Evolutionary conservation across 192 early-diverging fungal species (phyloP).

Genomic region (Linnemannia hyalina): DNA sequence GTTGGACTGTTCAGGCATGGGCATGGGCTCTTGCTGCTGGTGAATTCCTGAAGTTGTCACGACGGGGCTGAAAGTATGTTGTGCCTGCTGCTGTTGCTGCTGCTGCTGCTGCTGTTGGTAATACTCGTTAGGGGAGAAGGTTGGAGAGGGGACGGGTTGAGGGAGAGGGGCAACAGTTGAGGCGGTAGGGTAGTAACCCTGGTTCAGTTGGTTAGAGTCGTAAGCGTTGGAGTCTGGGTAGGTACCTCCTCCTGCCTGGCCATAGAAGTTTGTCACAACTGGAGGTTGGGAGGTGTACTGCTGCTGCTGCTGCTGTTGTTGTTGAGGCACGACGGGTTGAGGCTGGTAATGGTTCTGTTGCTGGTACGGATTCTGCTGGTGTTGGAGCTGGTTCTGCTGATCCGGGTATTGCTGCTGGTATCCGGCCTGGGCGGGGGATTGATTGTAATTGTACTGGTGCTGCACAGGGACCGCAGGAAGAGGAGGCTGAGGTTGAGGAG

Average conservation of each 20-base stretch:
- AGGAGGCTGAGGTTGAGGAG: not conserved
- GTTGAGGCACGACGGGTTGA: not conserved
- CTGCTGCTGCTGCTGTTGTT: not conserved
- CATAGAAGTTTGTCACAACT: slow-evolving; percentile 11
- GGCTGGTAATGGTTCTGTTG: slow-evolving; percentile 21
- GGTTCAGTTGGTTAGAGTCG: slow-evolving; percentile 23
- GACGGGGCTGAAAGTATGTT: not conserved
- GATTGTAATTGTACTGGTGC: not conserved
- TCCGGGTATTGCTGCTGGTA: slow-evolving; percentile 13
- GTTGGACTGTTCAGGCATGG: slow-evolving; percentile 34
- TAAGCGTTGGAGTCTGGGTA: not conserved
- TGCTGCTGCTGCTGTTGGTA: slow-evolving; percentile 9
- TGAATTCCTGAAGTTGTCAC: not conserved
- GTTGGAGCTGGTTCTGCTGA: not conserved
- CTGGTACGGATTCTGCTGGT: not conserved
- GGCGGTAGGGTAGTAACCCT: slow-evolving; percentile 13
- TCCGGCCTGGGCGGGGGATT: not conserved
- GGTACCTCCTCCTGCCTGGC: not conserved
- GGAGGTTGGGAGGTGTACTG: slow-evolving; percentile 1
- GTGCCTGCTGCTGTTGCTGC: slow-evolving; percentile 5
- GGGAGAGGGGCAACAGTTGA: not conserved
- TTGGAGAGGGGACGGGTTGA: slow-evolving; percentile 17
- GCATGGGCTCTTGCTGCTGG: slow-evolving; percentile 18
- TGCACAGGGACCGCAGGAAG: slow-evolving; percentile 13
- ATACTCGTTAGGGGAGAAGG: not conserved